Evolutionary conservation across 2,329 filamentous ascomycete species (phyloP), one percentile per base, ranked within the genome.

Genomic region (Chaetomium sp.): DNA sequence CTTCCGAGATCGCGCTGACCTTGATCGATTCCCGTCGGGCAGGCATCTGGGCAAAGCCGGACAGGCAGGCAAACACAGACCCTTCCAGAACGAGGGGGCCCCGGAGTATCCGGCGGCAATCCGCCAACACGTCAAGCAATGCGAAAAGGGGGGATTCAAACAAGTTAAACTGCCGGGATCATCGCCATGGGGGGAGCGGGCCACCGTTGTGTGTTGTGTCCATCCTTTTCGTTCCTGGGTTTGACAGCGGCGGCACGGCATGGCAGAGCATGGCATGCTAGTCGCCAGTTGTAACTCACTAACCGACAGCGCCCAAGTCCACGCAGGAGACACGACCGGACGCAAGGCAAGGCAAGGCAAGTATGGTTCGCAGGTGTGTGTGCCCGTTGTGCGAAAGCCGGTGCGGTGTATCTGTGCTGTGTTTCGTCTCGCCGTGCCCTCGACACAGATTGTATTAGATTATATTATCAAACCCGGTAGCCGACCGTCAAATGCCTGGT

Each of bases 341-440:
- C 75, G 57, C 62, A 60, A 51, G 76, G 76, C 77, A 79, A 75
- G 75, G 56, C 57, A 79, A 75, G 75, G 59, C 59, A 65, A 21
- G 50, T 78, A 78, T 79, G 77, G 74, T 78, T 73, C 75, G 60
- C 54, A 57, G 77, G 25, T 57, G 55, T 57, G 38, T 35, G 29
- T 35, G 53, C n/a, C 25, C 51, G 29, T 35, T 38, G 33, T 38
- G 33, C 33, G 33, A 38, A 38, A 38, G 12, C 33, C 33, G 33
- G 33, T 10, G 33, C 33, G 10, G 33, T 38, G 33, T 38, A 38
- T 45, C 42, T 47, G n/a, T 21, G 42, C 42, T 35, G 31, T 55
- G 31, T 55, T 35, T 54, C 27, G 51, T 54, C 16, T 35, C 51
- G 19, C 16, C 51, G 6, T 8, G 27, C 16, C 19, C 42, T n/a